Conservation (phyloP, 2,329 filamentous ascomycete species). For the Aspergillus caelatus region DNA sequence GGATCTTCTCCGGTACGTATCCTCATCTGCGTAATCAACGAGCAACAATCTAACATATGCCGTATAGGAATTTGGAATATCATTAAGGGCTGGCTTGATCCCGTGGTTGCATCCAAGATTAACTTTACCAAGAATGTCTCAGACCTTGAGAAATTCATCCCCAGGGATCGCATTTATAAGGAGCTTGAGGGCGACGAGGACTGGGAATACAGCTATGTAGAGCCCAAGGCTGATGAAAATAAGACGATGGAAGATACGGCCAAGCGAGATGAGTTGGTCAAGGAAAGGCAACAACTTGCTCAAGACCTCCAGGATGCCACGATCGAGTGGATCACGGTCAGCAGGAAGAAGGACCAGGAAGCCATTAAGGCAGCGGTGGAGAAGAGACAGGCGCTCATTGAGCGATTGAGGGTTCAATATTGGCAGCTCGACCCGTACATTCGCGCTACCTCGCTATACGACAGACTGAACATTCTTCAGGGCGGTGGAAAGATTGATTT, state of each 20-base stretch:
- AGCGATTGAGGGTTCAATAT: slow-evolving; percentile 71
- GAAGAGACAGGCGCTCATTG: slow-evolving; percentile 65
- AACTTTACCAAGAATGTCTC: slow-evolving; percentile 84
- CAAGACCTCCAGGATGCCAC: slow-evolving; percentile 75
- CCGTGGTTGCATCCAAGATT: slow-evolving; percentile 91
- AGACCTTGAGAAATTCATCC: slow-evolving; percentile 78
- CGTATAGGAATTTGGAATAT: slow-evolving; percentile 85
- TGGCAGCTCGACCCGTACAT: slow-evolving; percentile 90
- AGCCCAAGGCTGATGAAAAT: slow-evolving; percentile 78
- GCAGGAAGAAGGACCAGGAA: slow-evolving; percentile 47
- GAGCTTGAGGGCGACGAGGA: slow-evolving; percentile 86
- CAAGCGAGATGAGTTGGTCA: slow-evolving; percentile 65
- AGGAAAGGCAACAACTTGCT: slow-evolving; percentile 66
- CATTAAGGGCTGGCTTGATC: slow-evolving; percentile 94
- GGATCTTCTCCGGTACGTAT: slow-evolving; percentile 83
- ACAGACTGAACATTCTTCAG: slow-evolving; percentile 74
- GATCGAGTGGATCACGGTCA: slow-evolving; percentile 69
- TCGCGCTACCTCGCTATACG: slow-evolving; percentile 80
- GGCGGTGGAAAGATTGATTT: slow-evolving; percentile 70
- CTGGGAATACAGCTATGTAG: slow-evolving; percentile 80
- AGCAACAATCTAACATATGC: neutral
- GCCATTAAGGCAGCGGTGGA: slow-evolving; percentile 55
- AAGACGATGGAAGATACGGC: slow-evolving; percentile 68
- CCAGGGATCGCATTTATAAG: slow-evolving; percentile 69
- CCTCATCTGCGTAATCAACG: neutral